Base-by-base conservation (phyloP, 202 grass and related monocot genomes). In the Digitaria exilis region DNA sequence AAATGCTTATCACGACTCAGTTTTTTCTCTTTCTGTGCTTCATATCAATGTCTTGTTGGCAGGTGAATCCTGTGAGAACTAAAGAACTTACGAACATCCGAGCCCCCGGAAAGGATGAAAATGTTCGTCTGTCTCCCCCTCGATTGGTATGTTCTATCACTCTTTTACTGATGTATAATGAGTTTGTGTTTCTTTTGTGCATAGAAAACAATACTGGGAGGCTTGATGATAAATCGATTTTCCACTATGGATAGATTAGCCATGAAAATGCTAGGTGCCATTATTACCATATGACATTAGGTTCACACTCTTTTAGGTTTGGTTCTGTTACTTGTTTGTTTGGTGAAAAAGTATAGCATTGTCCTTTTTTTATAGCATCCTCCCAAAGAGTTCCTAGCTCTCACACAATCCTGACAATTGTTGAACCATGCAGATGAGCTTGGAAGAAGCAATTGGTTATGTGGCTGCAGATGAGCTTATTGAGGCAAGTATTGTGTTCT, bases 391-490 rank as follows among this genome's bases (percentile, higher is more conserved):
- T 58, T 82, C 21, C 16, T 69, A 41, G 50, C 84, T 75, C 58
- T 75, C 42, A 52, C 28, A 41, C 34, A 77, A 82, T 89, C 55
- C 70, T 87, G 69, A 79, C 4, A 4, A 19, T 63, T 76, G 14
- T 81, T 87, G 76, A 79, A 90, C 69, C 66, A 45, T 87, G 89
- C 92, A 98, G 96, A 90, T 98, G 91, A 94, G 58, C 86, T 89
- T 98, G 86, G 96, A 98, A 87, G 93, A 95, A 69, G 96, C 96
- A 85, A 98, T 98, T 90, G 96, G 96, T 77, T 98, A 98, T 90
- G 96, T 98, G 85, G 96, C 91, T 95, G 82, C 93, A 67, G 96
- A 98, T 89, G 96, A 98, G 73, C 96, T 98, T 78, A 96, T 98
- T 48, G 96, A 98, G 96, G 96, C 81, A 87, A 91, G 91, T 94